Conservation (phyloP, 2,329 filamentous ascomycete genomes). For the Calonectria ilicicola region DNA sequence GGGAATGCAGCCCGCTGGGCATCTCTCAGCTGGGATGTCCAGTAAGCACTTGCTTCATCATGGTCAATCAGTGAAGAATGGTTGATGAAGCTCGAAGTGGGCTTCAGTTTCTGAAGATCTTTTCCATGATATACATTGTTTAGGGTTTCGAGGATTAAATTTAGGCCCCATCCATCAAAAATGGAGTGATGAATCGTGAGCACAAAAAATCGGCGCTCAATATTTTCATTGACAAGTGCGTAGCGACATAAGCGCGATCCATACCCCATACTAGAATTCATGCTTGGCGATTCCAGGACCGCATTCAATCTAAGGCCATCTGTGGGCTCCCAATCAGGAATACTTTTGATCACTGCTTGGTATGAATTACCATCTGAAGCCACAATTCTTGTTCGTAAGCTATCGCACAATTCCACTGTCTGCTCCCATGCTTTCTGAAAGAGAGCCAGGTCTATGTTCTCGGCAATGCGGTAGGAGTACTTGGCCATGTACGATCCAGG, state of each 20-base stretch:
- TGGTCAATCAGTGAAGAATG: not conserved
- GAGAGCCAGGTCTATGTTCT: not conserved
- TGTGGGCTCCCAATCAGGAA: not conserved
- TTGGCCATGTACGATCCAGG: conserved; percentile 22
- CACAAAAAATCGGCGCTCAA: not conserved
- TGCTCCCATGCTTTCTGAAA: not conserved
- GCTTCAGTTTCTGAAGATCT: not conserved
- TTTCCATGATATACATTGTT: not conserved
- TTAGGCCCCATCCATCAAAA: conserved; percentile 10
- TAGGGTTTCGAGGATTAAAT: not conserved
- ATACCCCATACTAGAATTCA: not conserved
- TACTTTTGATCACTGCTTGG: not conserved
- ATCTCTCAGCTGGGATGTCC: not conserved
- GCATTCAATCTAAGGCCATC: not conserved
- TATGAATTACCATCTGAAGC: not conserved
- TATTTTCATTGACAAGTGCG: not conserved
- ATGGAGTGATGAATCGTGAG: not conserved
- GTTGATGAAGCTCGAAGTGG: not conserved
- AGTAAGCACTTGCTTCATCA: not conserved
- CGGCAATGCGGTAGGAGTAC: not conserved
- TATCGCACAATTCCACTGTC: not conserved
- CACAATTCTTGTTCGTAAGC: conserved; percentile 6
- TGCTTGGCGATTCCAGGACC: not conserved
- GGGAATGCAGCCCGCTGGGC: not conserved
- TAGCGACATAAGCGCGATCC: not conserved